A percentile compares a stretch with the other conserved stretches of the same genome.
These are phyloP conservation scores for Phialophora expanda DNA, from an alignment of 2,329 filamentous ascomycete genomes.

Conservation along the genomic window DNA sequence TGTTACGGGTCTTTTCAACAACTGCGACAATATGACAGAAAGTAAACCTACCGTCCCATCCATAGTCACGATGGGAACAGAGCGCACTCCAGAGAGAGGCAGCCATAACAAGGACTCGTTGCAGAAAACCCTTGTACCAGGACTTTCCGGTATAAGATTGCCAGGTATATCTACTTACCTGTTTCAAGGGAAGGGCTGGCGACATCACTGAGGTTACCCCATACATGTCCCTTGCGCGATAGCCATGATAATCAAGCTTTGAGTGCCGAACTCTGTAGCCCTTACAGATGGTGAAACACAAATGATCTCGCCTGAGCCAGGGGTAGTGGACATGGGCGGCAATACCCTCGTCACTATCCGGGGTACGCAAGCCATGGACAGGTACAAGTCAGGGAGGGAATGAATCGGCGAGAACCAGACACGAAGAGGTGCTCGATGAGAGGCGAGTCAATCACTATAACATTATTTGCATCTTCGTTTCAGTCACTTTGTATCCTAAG, in stretches of 20 bases:
- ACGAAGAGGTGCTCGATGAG: no score
- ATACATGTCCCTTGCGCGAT: not conserved
- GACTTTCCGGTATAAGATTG: not conserved
- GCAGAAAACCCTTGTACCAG: not conserved
- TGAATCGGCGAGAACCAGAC: no score
- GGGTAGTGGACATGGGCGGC: no score
- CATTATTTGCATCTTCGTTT: not conserved
- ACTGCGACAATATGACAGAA: not conserved
- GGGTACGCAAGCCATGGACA: not conserved
- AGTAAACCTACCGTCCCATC: not conserved
- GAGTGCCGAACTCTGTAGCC: not conserved
- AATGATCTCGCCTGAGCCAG: not conserved
- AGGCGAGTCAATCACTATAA: not conserved
- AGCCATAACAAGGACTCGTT: not conserved
- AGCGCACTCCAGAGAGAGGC: not conserved
- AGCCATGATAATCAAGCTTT: not conserved
- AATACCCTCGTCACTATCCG: not conserved
- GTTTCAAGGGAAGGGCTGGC: not conserved
- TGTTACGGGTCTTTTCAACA: not conserved
- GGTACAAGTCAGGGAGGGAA: not conserved
- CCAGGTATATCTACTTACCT: not conserved
- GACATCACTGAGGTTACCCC: not conserved
- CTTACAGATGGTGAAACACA: not conserved
- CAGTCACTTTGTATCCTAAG: not conserved
- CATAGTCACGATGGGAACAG: not conserved